phyloP scores from a whole-genome alignment of 106 monocot species.

The Acanthochlamys bracteata region DNA sequence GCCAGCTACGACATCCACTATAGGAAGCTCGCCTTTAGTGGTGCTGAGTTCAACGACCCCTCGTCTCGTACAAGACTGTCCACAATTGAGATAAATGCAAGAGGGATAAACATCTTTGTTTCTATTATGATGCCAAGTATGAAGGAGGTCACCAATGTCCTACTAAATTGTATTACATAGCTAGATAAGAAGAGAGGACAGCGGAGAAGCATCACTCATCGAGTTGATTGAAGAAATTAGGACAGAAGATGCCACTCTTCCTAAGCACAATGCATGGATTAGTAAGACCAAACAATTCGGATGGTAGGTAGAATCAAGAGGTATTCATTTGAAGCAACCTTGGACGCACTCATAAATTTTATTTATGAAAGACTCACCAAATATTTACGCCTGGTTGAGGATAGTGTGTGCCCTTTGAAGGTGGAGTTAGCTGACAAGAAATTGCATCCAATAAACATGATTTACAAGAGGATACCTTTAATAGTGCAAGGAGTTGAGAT shows the following conservation, averaged over 20 bases:
- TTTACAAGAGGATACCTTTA: neutral
- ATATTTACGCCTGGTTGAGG: neutral
- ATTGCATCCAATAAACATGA: neutral
- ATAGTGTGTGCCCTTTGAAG: neutral
- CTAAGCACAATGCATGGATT: neutral
- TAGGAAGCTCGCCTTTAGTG: no score
- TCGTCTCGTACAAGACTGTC: neutral
- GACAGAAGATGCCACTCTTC: neutral
- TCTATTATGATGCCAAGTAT: neutral
- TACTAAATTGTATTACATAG: neutral
- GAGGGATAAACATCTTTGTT: neutral
- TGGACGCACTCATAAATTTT: neutral
- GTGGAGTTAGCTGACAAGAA: neutral
- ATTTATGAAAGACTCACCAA: neutral
- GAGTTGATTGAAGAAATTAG: neutral
- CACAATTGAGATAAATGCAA: neutral
- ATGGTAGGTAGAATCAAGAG: neutral
- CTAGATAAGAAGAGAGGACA: neutral
- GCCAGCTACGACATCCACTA: no score
- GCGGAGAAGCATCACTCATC: neutral
- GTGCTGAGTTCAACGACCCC: neutral
- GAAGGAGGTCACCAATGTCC: neutral
- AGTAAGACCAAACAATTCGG: neutral
- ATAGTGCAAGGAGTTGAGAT: no score
- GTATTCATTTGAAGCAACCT: neutral